Evolutionary conservation across 805 yeast species (phyloP).

Genomic region (Jamesozyma spencerorum): DNA sequence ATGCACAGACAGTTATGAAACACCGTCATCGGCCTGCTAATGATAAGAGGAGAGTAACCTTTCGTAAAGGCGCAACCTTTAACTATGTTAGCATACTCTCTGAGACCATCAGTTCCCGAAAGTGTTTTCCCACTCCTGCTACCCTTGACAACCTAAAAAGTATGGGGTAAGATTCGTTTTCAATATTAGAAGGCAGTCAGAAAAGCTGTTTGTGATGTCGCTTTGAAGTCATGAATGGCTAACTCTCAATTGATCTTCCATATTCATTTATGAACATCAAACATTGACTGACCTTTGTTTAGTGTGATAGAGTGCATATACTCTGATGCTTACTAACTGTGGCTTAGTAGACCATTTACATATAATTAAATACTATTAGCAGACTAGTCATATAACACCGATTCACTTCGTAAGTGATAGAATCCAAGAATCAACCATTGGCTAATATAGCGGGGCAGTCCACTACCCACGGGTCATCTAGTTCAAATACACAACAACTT

Average conservation of each 20-base stretch:
- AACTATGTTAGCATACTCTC: conserved; percentile 45
- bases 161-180: conserved; percentile 41
- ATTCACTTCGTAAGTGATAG: no score
- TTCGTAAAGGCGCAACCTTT: conserved; percentile 38
- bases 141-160: conserved; percentile 33
- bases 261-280: no score
- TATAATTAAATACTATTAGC: no score
- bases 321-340: no score
- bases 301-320: no score
- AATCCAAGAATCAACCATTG: no score
- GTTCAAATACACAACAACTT: conserved; percentile 30
- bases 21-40: conserved; percentile 31
- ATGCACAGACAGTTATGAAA: conserved; percentile 41
- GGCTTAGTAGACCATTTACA: no score
- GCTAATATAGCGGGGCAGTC: no score
- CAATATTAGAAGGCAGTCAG: conserved; percentile 44
- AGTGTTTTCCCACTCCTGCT: no score
- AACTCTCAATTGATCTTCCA: conserved; percentile 46
- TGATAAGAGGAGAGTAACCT: conserved; percentile 35
- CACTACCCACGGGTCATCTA: conserved; percentile 36
- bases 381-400: no score
- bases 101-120: no score
- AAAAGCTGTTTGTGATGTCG: conserved; percentile 31
- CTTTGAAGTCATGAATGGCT: conserved; percentile 38
- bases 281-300: no score